A percentile compares a stretch with the other conserved stretches of the same genome.
Conservation (phyloP, 148 eudicot species). For the Simmondsia chinensis region DNA sequence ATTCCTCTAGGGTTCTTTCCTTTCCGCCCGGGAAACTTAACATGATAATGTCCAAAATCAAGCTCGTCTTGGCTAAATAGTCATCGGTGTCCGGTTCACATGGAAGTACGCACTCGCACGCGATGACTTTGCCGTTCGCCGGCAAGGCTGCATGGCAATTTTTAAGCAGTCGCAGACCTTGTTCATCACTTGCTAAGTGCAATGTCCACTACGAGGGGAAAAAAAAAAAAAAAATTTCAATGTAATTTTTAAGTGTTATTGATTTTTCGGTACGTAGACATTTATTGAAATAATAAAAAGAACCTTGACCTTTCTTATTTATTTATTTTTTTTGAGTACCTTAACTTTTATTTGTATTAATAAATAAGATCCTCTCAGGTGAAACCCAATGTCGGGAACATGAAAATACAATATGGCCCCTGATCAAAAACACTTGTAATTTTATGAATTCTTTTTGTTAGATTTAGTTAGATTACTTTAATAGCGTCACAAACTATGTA, state of each 20-base stretch:
- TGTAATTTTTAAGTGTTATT: no score
- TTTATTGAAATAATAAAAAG: no score
- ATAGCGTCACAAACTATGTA: neutral
- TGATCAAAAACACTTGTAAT: no score
- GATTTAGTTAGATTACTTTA: no score
- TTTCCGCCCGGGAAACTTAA: conserved; percentile 22
- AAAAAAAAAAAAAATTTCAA: neutral
- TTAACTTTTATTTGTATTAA: no score
- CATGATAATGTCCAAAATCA: conserved; percentile 18
- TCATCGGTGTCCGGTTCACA: conserved; percentile 14
- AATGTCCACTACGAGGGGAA: conserved; percentile 13
- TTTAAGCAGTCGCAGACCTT: conserved; percentile 26
- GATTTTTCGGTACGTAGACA: no score
- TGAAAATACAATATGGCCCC: no score
- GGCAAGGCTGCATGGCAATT: conserved; percentile 29
- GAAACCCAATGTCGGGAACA: no score
- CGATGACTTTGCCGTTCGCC: conserved; percentile 23
- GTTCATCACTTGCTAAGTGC: conserved; percentile 29
- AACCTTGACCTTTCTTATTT: no score
- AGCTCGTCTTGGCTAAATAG: conserved; percentile 7
- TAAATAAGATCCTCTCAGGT: no score
- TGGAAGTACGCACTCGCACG: conserved; percentile 21
- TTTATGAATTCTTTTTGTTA: no score
- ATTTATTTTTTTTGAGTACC: no score
- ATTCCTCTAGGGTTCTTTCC: conserved; percentile 30